Percentiles rank a stretch among this genome's conserved stretches.
Evolutionary conservation across 495 filamentous ascomycete genomes (phyloP).

Genomic region (Cenococcum geophilum): DNA sequence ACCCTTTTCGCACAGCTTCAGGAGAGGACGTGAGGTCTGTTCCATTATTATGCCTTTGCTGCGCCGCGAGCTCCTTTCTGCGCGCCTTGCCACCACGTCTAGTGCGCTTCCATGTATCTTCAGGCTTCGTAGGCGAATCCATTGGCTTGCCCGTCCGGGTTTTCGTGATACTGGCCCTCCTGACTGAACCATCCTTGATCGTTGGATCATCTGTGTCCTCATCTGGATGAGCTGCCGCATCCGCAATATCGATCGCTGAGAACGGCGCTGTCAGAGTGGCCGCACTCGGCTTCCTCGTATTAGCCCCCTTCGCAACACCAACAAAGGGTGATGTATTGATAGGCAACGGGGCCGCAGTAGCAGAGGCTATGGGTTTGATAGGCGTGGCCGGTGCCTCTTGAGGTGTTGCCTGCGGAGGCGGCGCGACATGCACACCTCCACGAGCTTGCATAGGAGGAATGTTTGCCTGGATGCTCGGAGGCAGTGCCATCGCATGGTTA

Average conservation of each 20-base stretch:
- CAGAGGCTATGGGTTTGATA: slow-evolving; percentile 29
- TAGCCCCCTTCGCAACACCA: slow-evolving; percentile 22
- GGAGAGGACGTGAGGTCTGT: slow-evolving; percentile 22
- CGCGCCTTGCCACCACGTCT: slow-evolving; percentile 25
- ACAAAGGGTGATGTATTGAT: slow-evolving; percentile 36
- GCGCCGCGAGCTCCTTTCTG: slow-evolving; percentile 23
- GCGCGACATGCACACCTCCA: no score
- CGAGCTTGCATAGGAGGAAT: no score
- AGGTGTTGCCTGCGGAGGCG: slow-evolving; percentile 10
- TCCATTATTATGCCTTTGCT: slow-evolving; percentile 23
- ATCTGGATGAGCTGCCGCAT: slow-evolving; percentile 15
- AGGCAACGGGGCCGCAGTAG: slow-evolving; percentile 27
- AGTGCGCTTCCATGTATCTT: slow-evolving; percentile 18
- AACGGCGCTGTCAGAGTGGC: slow-evolving; percentile 34
- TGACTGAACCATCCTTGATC: slow-evolving; percentile 4
- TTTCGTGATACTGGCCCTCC: slow-evolving; percentile 28
- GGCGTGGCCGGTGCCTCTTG: slow-evolving; percentile 35
- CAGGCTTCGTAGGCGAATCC: slow-evolving; percentile 7
- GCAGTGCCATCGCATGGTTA: slow-evolving; percentile 2
- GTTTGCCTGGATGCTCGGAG: no score
- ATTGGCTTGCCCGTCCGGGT: slow-evolving; percentile 24
- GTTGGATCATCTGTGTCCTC: slow-evolving; percentile 23
- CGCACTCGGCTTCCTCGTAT: slow-evolving; percentile 17
- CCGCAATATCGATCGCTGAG: slow-evolving; percentile 29
- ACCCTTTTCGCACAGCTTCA: slow-evolving; percentile 28